phyloP scores from a whole-genome alignment of 208 protist species.

The Acanthamoeba culbertsoni region DNA sequence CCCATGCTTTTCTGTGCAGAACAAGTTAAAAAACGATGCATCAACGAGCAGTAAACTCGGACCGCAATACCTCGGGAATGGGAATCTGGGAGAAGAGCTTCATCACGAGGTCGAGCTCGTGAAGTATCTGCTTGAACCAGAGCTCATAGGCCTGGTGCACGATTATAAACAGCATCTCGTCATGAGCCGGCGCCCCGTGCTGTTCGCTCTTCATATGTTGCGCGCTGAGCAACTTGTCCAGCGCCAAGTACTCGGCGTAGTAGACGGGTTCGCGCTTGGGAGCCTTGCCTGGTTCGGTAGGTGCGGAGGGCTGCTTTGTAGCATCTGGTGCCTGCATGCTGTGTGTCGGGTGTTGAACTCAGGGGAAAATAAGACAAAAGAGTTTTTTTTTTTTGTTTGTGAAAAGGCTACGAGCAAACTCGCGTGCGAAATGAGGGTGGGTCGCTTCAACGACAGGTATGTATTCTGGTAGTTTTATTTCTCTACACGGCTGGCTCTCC shows the following conservation, averaged over 20 bases:
- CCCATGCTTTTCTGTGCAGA: background rate
- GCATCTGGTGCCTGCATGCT: background rate
- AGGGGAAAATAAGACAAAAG: background rate
- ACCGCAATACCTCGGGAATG: background rate
- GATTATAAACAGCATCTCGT: slow-evolving; percentile 83
- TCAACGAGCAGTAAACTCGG: background rate
- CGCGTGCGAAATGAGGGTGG: no score
- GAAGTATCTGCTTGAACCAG: slow-evolving; percentile 84
- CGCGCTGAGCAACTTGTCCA: slow-evolving; percentile 45
- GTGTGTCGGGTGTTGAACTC: no score
- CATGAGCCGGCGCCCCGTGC: slow-evolving; percentile 59
- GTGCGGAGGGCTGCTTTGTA: no score
- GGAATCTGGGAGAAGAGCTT: slow-evolving; percentile 9
- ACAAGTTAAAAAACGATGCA: background rate
- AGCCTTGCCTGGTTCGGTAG: background rate
- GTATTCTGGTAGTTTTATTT: no score
- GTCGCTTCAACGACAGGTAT: no score
- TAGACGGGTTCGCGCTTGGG: slow-evolving; percentile 57
- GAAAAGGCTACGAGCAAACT: no score
- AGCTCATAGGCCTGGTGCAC: slow-evolving; percentile 83
- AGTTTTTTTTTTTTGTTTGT: background rate
- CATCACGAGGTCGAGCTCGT: slow-evolving; percentile 74
- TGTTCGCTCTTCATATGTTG: background rate
- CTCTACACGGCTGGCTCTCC: no score
- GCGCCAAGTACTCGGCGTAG: slow-evolving; percentile 76